A percentile compares a stretch with the other conserved stretches of the same genome.
phyloP scores from a whole-genome alignment of 345 rosid genomes.

The Eucalyptus shirleyi region DNA sequence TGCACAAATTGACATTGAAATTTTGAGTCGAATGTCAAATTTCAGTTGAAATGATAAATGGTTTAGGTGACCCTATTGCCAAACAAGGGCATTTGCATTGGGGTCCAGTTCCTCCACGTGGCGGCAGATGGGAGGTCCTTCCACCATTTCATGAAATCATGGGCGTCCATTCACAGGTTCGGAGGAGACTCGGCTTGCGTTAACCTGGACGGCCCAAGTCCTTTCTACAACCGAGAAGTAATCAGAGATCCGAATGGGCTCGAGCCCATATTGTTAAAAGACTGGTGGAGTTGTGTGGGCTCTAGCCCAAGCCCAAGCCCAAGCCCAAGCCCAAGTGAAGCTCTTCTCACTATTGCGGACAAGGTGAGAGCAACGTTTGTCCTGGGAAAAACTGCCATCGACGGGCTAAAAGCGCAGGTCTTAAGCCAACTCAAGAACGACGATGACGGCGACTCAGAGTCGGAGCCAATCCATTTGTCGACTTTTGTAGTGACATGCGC shows the following conservation, averaged over 20 bases:
- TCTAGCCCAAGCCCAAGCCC: background rate
- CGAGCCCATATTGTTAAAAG: background rate
- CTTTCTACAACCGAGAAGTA: background rate
- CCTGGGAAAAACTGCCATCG: background rate
- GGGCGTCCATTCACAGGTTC: constrained; percentile 6
- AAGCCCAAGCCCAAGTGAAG: background rate
- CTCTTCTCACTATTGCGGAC: background rate
- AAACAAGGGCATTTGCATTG: constrained; percentile 14
- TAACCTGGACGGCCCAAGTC: background rate
- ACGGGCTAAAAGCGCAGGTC: constrained; percentile 7
- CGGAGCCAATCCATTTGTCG: background rate
- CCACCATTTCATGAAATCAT: constrained; percentile 24
- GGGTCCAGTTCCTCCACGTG: constrained; percentile 6
- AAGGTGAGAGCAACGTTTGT: constrained; percentile 17
- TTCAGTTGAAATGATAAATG: background rate
- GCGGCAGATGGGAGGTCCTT: no score
- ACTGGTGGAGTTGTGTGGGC: background rate
- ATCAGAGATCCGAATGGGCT: constrained; percentile 7
- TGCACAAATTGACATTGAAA: no score
- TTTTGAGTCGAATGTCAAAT: no score
- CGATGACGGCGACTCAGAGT: background rate
- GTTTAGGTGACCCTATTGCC: constrained; percentile 19
- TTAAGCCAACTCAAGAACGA: background rate
- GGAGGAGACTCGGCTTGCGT: background rate
- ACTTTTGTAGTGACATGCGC: background rate